These are phyloP conservation scores for Paecilomyces sp. DNA, from an alignment of 2,329 filamentous ascomycete genomes.

Conservation along the genomic window DNA sequence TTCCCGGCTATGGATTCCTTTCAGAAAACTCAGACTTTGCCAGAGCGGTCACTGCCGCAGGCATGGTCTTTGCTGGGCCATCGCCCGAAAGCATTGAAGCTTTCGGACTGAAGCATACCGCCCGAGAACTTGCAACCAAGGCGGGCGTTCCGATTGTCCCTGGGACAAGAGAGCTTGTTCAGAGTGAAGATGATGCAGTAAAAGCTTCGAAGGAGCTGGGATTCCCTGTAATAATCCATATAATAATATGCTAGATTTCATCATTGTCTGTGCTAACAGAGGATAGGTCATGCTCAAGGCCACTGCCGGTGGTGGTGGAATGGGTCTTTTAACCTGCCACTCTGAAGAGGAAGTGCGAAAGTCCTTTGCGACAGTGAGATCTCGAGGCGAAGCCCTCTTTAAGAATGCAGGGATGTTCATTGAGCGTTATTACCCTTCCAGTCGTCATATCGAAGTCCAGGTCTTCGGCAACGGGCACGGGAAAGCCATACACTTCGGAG, in stretches of 20 bases:
- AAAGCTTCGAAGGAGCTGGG: constrained; percentile 24
- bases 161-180: constrained; percentile 44
- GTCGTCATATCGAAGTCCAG: constrained; percentile 83
- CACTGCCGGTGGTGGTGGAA: constrained; percentile 72
- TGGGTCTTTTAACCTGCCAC: constrained; percentile 73
- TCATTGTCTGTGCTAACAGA: neutral
- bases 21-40: constrained; percentile 59
- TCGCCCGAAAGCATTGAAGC: constrained; percentile 46
- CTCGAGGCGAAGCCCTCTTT: constrained; percentile 70
- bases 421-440: constrained; percentile 72
- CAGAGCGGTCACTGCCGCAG: constrained; percentile 43
- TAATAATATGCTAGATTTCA: neutral
- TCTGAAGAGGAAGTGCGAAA: constrained; percentile 61
- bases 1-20: constrained; percentile 62
- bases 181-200: constrained; percentile 41
- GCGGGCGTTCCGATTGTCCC: constrained; percentile 51
- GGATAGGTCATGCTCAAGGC: constrained; percentile 66
- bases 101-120: constrained; percentile 54
- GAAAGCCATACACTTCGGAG: constrained; percentile 73
- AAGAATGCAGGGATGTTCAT: constrained; percentile 79
- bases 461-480: constrained; percentile 79
- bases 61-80: constrained; percentile 55
- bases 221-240: neutral
- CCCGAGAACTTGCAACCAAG: constrained; percentile 45
- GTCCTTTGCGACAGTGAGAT: constrained; percentile 65